Evolutionary conservation across 495 filamentous ascomycete genomes (phyloP), one percentile per base, ranked within the genome.

Genomic region (Neurospora sp.): DNA sequence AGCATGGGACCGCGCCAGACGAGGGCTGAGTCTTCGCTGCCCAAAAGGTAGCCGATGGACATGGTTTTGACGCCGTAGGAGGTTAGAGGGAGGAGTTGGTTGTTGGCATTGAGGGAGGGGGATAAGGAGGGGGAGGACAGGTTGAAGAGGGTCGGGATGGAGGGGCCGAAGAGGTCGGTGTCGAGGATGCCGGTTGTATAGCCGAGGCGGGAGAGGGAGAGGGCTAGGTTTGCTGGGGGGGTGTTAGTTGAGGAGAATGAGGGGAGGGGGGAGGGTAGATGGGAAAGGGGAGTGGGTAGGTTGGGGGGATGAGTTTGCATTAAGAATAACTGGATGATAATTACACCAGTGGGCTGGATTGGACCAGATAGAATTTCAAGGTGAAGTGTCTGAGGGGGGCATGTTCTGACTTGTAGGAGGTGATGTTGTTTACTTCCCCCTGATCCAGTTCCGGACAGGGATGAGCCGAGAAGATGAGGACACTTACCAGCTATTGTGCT

Each of bases 1-100:
- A 98, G 92, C 94, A 99, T 98, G 23, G 97, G 87, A 1, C 96
- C 96, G 41, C 96, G 90, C 96, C 96, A 99, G 44, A 93, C 93
- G n/a, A 99, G 91, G 5, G 96, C 92, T 1, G 78, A 74, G 6
- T 89, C 89, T 42, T 90, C 87, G 77, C 92, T 90, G 73, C 89
- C 88, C 16, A 96, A 88, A 12, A 98, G 88, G 77, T 97, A 98
- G 69, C 96, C 96, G 91, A 99, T 97, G 4, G 93, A 97, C 96
- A 98, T 98, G 49, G 92, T 95, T 81, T 96, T 95, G 74, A 99
- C 87, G 72, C 95, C 96, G 84, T 98, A 98, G 79, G 96, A 97
- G n/a, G 91, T 92, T 35, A 98, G 82, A 0, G 96, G 96, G 31
- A 98, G 72, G 9, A 99, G 86, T 76, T 92, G 92, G 80, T 97